phyloP scores from a whole-genome alignment of 306 rosid genomes.

The Acacia confusa region DNA sequence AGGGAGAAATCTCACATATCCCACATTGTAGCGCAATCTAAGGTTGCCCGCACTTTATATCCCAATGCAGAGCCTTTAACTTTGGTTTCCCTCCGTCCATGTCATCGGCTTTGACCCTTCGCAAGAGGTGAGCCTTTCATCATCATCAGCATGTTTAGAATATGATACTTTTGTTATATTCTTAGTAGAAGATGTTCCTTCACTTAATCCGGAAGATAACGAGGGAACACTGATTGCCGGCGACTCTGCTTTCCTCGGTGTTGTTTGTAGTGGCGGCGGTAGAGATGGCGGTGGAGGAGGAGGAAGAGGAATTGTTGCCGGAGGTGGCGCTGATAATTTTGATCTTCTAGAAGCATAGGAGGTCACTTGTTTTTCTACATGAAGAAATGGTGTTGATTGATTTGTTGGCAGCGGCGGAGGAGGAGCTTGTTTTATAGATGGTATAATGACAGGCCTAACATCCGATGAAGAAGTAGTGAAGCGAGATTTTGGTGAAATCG shows the following conservation, averaged over 20 bases:
- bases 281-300: slow-evolving; percentile 30
- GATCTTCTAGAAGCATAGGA: slow-evolving; percentile 45
- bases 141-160: slow-evolving; percentile 5
- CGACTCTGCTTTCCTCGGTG: slow-evolving; percentile 33
- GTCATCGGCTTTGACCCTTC: slow-evolving; percentile 54
- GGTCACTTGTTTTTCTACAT: slow-evolving; percentile 17
- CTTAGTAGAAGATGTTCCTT: slow-evolving; percentile 32
- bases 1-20: too few species aligned
- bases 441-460: slow-evolving; percentile 27
- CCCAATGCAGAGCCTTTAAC: slow-evolving; percentile 97
- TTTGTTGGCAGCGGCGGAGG: slow-evolving; percentile 9
- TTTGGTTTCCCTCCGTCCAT: slow-evolving; percentile 76
- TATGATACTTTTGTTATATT: slow-evolving; percentile 28
- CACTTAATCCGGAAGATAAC: slow-evolving; percentile 29
- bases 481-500: slow-evolving; percentile 84
- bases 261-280: slow-evolving; percentile 27
- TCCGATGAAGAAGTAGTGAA: slow-evolving; percentile 51
- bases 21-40: slow-evolving; percentile 95
- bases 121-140: slow-evolving; percentile 20
- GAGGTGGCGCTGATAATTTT: slow-evolving; percentile 71
- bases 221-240: slow-evolving; percentile 31
- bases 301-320: slow-evolving; percentile 44
- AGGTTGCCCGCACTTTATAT: slow-evolving; percentile 93
- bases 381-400: slow-evolving; percentile 18
- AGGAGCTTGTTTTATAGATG: slow-evolving; percentile 35